phyloP scores from a whole-genome alignment of 169 alveolate genomes.

The Pseudocohnilembus persalinus region DNA sequence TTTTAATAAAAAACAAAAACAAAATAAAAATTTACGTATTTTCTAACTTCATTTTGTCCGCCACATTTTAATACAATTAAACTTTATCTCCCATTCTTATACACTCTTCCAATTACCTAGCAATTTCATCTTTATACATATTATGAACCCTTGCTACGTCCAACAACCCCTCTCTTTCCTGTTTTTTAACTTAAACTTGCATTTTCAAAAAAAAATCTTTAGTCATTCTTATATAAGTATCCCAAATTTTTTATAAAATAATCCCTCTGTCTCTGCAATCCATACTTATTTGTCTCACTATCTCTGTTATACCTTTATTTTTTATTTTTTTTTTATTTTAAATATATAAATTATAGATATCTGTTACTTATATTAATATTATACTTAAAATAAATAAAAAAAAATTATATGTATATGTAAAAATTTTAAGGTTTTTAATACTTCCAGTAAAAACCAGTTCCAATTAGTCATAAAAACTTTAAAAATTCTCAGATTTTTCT shows the following conservation, averaged over 20 bases:
- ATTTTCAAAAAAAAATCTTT: neutral
- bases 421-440: no score
- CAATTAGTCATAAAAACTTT: no score
- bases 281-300: neutral
- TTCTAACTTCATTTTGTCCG: neutral
- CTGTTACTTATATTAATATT: no score
- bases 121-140: neutral
- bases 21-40: neutral
- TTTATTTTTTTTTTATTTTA: no score
- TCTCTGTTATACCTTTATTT: neutral
- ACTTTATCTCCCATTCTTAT: neutral
- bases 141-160: neutral
- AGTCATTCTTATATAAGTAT: neutral
- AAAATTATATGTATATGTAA: no score
- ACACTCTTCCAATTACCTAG: neutral
- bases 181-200: neutral
- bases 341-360: no score
- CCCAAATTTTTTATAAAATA: neutral
- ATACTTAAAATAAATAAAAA: no score
- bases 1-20: no score
- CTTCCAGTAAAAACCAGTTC: neutral
- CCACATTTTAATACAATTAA: neutral
- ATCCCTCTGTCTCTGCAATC: neutral
- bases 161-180: neutral
- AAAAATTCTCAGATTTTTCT: neutral